Evolutionary conservation across 1,284 basidiomycete species (phyloP).

Genomic region (Vanrija sp.): DNA sequence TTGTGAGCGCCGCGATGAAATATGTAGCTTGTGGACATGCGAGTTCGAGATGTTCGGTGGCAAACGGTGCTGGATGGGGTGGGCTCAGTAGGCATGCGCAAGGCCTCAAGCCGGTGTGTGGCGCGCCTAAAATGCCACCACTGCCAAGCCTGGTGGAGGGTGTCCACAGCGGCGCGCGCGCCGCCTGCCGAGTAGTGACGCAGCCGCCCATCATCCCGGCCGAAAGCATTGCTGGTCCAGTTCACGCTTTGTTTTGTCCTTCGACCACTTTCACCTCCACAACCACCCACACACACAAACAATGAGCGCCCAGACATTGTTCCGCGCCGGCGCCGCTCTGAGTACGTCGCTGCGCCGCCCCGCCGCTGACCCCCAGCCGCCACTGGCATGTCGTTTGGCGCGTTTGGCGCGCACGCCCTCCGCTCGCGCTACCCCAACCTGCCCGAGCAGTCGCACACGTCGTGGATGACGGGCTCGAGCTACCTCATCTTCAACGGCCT

Average conservation of each 20-base stretch:
- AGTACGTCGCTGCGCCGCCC: conserved; percentile 16
- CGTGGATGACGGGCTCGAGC: conserved; percentile 41
- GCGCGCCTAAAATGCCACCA: neutral
- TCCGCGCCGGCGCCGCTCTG: conserved; percentile 35
- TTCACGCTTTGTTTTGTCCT: too few species aligned
- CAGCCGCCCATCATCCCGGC: too few species aligned
- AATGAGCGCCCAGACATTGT: conserved; percentile 19
- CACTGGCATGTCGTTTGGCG: conserved; percentile 44
- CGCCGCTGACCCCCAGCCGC: conserved; percentile 31
- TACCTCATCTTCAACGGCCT: conserved; percentile 68
- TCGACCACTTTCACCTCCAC: neutral
- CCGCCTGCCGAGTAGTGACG: too few species aligned
- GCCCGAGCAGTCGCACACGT: conserved; percentile 31
- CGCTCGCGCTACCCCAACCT: conserved; percentile 38
- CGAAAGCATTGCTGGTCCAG: too few species aligned
- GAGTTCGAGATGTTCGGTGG: conserved; percentile 4
- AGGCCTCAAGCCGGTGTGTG: too few species aligned
- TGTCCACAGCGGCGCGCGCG: too few species aligned
- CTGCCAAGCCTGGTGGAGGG: too few species aligned
- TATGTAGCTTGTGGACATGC: neutral
- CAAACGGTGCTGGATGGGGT: neutral
- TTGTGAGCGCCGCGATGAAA: neutral
- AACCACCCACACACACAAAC: neutral
- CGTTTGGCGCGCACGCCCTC: conserved; percentile 48
- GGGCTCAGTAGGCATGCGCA: neutral